Percentiles rank a stretch among this genome's conserved stretches.
phyloP scores from a whole-genome alignment of 495 filamentous ascomycete genomes.

The Staphylotrichum longicolle region DNA sequence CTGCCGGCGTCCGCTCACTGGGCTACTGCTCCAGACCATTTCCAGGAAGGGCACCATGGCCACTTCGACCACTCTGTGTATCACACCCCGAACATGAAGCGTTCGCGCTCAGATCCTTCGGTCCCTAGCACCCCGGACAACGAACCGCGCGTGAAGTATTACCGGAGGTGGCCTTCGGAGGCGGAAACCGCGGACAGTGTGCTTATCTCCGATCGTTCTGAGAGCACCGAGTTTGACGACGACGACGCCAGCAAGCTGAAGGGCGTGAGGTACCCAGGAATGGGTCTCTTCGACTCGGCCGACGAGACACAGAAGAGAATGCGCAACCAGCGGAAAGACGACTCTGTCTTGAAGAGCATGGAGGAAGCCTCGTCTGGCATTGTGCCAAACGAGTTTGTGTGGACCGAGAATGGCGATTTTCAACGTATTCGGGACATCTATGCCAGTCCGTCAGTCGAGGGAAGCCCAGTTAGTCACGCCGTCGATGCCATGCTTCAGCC shows the following conservation, averaged over 20 bases:
- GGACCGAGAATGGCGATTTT: constrained; percentile 53
- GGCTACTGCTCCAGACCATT: constrained; percentile 14
- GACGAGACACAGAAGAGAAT: constrained; percentile 71
- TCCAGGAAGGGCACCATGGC: constrained; percentile 22
- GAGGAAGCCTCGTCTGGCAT: constrained; percentile 63
- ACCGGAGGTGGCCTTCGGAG: constrained; percentile 35
- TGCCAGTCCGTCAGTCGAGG: constrained; percentile 47
- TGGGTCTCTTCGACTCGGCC: constrained; percentile 86
- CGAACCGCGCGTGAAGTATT: constrained; percentile 15
- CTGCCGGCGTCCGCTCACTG: constrained; percentile 17
- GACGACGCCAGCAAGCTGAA: constrained; percentile 59
- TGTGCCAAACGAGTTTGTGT: constrained; percentile 70
- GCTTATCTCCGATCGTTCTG: constrained; percentile 32
- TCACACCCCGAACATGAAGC: constrained; percentile 25
- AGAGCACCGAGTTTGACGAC: constrained; percentile 33
- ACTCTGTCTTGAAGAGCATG: constrained; percentile 66
- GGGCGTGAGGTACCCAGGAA: constrained; percentile 75
- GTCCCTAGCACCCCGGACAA: constrained; percentile 25
- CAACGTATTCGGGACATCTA: constrained; percentile 54
- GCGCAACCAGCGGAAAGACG: constrained; percentile 84
- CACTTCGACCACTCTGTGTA: constrained; percentile 26
- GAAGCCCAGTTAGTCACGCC: constrained; percentile 43
- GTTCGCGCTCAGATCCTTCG: constrained; percentile 21
- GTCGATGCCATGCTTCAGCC: neutral
- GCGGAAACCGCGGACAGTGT: constrained; percentile 32